Evolutionary conservation across 1,139 yeast species (phyloP), one percentile per base, ranked within the genome.

Genomic region (Hyphopichia fennica): DNA sequence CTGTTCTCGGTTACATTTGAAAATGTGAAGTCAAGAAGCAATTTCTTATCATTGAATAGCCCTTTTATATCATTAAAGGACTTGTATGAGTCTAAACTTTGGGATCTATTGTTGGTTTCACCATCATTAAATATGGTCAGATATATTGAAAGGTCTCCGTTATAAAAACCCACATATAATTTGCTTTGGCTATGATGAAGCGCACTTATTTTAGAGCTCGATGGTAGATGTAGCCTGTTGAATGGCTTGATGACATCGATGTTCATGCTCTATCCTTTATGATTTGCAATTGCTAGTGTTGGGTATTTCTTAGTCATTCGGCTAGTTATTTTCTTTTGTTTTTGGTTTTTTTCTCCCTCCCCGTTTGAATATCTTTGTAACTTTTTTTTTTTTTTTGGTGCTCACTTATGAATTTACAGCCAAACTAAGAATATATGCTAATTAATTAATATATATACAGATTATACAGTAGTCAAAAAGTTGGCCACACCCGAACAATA

Each of bases 401-500:
- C n/a, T n/a, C n/a, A n/a, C n/a, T n/a, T n/a, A n/a, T n/a, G n/a
- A n/a, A n/a, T n/a, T n/a, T n/a, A n/a, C n/a, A n/a, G n/a, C n/a
- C n/a, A n/a, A n/a, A 20, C 23, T 6, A 20, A 9, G 5, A 20
- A 20, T 20, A 6, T 6, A 6, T 20, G 23, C 23, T 6, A 20
- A 20, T 20, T 20, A 20, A 20, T 20, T 20, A 6, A 6, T 20
- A 20, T 20, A 25, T 25, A 7, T 11, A 11, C 11, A 25, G 3
- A 25, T 42, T 58, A 71, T 34, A 65, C 65, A 27, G 74, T 63
- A 7, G 71, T 58, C 38, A 90, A 69, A 54, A 87, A 84, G 50
- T 73, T 77, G 34, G 88, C 69, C 10, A 91, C 91, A 47, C 96
- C 95, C 1, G 95, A 75, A 60, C 96, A 88, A 64, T 84, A 90